These are phyloP conservation scores for Scutellaria barbata DNA, from an alignment of 257 asterid species.

Conservation along the genomic window DNA sequence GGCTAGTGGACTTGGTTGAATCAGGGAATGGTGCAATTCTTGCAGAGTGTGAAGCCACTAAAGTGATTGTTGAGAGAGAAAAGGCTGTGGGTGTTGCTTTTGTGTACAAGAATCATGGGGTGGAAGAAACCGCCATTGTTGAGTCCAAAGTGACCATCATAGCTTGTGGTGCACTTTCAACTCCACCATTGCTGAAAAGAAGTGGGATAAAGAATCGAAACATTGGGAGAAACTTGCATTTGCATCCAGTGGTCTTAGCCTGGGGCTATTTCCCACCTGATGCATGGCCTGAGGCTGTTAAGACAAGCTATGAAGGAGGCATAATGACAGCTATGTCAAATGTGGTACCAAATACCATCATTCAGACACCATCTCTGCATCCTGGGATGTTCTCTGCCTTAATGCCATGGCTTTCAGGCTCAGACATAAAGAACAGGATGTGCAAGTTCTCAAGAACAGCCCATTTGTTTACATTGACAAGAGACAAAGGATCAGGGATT, in stretches of 20 bases:
- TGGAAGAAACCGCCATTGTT: constrained; percentile 47
- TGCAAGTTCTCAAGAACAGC: constrained; percentile 70
- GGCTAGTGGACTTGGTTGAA: constrained; percentile 73
- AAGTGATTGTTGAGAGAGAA: constrained; percentile 43
- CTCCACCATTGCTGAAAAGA: constrained; percentile 61
- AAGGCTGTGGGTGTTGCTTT: constrained; percentile 64
- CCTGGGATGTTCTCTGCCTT: constrained; percentile 79
- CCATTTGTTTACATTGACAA: constrained; percentile 61
- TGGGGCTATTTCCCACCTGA: constrained; percentile 83
- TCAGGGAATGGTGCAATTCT: constrained; percentile 71
- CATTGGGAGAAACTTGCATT: constrained; percentile 70
- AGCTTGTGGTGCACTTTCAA: constrained; percentile 82
- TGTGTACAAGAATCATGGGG: constrained; percentile 43
- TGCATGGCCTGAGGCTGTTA: constrained; percentile 61
- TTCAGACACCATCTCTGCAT: constrained; percentile 83
- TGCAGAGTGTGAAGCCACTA: constrained; percentile 62
- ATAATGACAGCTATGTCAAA: constrained; percentile 86
- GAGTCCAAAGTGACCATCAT: constrained; percentile 62
- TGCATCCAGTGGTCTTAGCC: constrained; percentile 75
- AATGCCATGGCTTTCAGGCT: constrained; percentile 79
- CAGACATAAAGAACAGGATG: constrained; percentile 61
- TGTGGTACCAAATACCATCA: constrained; percentile 42
- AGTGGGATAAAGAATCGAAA: constrained; percentile 78
- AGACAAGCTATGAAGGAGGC: constrained; percentile 71
- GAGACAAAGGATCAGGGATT: constrained; percentile 73